These are phyloP conservation scores for Diaporthe citrichinensis DNA, from an alignment of 2,329 filamentous ascomycete species.

Conservation along the genomic window DNA sequence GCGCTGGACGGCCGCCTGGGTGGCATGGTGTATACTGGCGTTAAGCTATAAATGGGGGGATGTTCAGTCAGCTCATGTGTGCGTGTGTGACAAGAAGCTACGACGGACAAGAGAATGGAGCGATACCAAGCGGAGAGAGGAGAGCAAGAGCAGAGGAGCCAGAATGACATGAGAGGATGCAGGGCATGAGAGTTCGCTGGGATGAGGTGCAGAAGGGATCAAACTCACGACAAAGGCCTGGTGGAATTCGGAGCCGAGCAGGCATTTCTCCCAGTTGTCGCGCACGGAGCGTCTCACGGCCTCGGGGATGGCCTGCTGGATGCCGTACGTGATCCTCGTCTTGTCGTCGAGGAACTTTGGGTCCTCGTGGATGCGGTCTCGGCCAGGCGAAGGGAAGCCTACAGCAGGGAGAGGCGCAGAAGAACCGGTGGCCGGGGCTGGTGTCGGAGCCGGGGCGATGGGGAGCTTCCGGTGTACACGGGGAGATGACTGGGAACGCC, in stretches of 20 bases:
- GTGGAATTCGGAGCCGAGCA: conserved; percentile 67
- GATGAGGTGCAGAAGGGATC: not conserved
- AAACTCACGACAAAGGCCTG: conserved; percentile 65
- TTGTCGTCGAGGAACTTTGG: conserved; percentile 57
- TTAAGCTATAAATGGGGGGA: conserved; percentile 57
- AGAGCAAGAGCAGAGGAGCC: not conserved
- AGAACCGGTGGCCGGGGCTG: not conserved
- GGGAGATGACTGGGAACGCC: conserved; percentile 1
- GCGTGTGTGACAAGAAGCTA: not conserved
- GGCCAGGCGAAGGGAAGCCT: conserved; percentile 54
- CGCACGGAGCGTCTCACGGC: conserved; percentile 64
- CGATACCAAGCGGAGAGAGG: not conserved
- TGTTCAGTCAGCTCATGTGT: not conserved
- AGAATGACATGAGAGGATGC: not conserved
- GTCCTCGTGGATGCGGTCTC: conserved; percentile 48
- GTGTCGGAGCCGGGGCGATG: not conserved
- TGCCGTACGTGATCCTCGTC: conserved; percentile 54
- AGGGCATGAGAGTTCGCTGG: not conserved
- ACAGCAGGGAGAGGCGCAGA: not conserved
- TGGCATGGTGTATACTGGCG: conserved; percentile 62
- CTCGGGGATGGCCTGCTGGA: conserved; percentile 58
- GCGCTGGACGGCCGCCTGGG: conserved; percentile 52
- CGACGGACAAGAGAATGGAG: not conserved
- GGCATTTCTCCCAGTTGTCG: conserved; percentile 65
- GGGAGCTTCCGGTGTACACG: not conserved